These are phyloP conservation scores for Parachaetomium inaequale DNA, from an alignment of 495 filamentous ascomycete species.

Conservation along the genomic window DNA sequence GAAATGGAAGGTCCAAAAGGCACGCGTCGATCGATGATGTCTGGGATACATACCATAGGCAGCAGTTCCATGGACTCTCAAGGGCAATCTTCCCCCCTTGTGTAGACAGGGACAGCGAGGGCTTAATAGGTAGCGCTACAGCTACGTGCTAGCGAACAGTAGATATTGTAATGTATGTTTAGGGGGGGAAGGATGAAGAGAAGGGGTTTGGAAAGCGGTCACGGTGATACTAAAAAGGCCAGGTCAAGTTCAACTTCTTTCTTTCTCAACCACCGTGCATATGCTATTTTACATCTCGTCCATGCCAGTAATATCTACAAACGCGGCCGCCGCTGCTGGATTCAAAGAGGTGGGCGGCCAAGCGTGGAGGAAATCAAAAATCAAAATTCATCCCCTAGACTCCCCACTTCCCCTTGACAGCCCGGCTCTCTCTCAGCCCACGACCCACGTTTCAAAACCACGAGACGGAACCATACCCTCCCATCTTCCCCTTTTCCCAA, in stretches of 20 bases:
- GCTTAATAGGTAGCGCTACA: neutral
- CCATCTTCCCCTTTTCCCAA: neutral
- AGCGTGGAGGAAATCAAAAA: no score
- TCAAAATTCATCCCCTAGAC: neutral
- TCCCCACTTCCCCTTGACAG: neutral
- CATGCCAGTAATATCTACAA: conserved; percentile 15
- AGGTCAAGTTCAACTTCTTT: neutral
- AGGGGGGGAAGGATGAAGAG: neutral
- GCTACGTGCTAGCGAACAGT: neutral
- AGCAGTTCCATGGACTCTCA: no score
- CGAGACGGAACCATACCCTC: neutral
- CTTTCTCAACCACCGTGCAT: neutral
- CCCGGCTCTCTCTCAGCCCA: neutral
- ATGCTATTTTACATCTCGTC: conserved; percentile 11
- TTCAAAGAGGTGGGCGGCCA: neutral
- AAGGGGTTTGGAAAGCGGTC: no score
- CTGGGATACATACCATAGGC: neutral
- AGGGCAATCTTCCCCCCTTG: no score
- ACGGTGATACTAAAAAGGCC: neutral
- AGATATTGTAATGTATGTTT: neutral
- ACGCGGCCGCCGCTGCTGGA: conserved; percentile 7
- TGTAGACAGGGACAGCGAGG: neutral
- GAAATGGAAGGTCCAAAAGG: neutral
- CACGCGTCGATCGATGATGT: neutral
- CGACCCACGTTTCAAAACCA: neutral